These are phyloP conservation scores for Epichloe baconii DNA, from an alignment of 2,329 filamentous ascomycete species.

Conservation along the genomic window DNA sequence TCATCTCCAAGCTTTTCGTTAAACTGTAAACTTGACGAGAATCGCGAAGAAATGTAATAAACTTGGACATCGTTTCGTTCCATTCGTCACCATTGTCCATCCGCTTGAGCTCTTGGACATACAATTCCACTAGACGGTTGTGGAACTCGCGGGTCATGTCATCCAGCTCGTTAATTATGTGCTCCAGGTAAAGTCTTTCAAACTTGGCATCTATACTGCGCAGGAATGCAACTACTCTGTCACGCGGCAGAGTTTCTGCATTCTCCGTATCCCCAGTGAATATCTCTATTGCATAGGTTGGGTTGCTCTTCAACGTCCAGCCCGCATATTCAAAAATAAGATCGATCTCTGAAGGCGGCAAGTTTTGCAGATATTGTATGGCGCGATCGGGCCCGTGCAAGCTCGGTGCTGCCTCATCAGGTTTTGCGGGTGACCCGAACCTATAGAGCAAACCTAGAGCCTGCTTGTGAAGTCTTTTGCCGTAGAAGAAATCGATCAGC, in stretches of 20 bases:
- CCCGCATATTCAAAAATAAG: slow-evolving; percentile 82
- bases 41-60: slow-evolving; percentile 62
- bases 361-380: slow-evolving; percentile 76
- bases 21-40: slow-evolving; percentile 68
- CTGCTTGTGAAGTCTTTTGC: slow-evolving; percentile 82
- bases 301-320: slow-evolving; percentile 67
- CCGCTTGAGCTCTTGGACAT: slow-evolving; percentile 42
- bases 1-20: slow-evolving; percentile 59
- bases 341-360: slow-evolving; percentile 79
- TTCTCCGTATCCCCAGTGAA: slow-evolving; percentile 92
- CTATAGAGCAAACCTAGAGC: slow-evolving; percentile 70
- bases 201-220: slow-evolving; percentile 54
- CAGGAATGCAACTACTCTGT: slow-evolving; percentile 63
- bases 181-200: slow-evolving; percentile 75
- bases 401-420: slow-evolving; percentile 35
- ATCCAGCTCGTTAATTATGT: slow-evolving; percentile 76
- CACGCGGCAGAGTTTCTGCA: slow-evolving; percentile 74
- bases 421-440: slow-evolving; percentile 53
- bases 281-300: slow-evolving; percentile 75
- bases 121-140: slow-evolving; percentile 63
- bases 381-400: slow-evolving; percentile 76
- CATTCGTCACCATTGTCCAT: slow-evolving; percentile 34
- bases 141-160: slow-evolving; percentile 81
- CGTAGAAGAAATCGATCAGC: slow-evolving; percentile 93
- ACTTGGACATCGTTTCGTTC: slow-evolving; percentile 46